phyloP scores from a whole-genome alignment of 2,329 filamentous ascomycete genomes.

The Chrysoporthe cubensis region DNA sequence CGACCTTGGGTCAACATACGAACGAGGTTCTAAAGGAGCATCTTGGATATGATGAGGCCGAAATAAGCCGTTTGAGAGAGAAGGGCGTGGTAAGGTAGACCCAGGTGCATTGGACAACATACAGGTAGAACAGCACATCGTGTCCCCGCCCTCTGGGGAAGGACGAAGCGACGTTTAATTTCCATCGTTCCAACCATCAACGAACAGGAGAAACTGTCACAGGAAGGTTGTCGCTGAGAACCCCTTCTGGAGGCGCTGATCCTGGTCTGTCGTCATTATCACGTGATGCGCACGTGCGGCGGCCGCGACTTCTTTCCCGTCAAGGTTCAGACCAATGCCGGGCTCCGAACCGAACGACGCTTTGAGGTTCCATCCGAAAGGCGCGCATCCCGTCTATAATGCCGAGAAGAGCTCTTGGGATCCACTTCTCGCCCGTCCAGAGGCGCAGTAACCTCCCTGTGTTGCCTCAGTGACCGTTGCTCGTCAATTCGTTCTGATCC shows the following conservation, averaged over 20 bases:
- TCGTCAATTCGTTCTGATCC: too few relatives aligned
- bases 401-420: background rate
- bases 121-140: background rate
- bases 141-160: background rate
- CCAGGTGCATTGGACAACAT: background rate
- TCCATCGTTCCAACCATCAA: background rate
- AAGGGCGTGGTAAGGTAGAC: slow-evolving; percentile 66
- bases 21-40: slow-evolving; percentile 71
- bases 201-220: background rate
- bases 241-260: background rate
- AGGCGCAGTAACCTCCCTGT: background rate
- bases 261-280: background rate
- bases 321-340: background rate
- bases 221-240: too few relatives aligned
- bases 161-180: background rate
- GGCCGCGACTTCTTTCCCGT: slow-evolving; percentile 2
- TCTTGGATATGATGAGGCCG: slow-evolving; percentile 60
- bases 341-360: background rate
- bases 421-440: background rate
- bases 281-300: slow-evolving; percentile 28
- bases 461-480: background rate
- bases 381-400: background rate
- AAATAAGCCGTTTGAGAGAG: slow-evolving; percentile 65
- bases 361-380: background rate
- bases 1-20: slow-evolving; percentile 85